Conservation (phyloP, 2,329 filamentous ascomycete species). For the Fusarium sp. region DNA sequence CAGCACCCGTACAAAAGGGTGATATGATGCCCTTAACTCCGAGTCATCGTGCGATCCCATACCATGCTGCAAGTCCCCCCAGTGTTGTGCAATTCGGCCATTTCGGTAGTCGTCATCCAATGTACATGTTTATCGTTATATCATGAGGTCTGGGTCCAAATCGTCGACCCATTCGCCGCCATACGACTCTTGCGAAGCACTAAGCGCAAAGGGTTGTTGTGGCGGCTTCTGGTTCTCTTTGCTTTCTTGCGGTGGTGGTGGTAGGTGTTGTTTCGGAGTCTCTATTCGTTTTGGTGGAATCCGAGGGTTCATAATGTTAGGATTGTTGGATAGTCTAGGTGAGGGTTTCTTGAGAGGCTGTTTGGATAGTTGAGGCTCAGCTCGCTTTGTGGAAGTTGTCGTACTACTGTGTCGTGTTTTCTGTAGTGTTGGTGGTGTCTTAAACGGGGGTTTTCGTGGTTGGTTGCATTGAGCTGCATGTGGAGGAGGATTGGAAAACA, state of each 20-base stretch:
- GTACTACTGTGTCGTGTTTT: background rate
- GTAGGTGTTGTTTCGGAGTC: background rate
- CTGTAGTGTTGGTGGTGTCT: background rate
- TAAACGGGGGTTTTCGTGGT: background rate
- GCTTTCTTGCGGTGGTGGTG: background rate
- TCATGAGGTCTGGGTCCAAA: constrained; percentile 45
- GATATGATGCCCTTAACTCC: constrained; percentile 6
- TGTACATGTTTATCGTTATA: constrained; percentile 26
- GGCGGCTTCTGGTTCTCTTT: constrained; percentile 42
- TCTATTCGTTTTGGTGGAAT: background rate
- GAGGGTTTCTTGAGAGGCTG: background rate
- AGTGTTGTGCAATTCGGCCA: background rate
- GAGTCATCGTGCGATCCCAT: background rate
- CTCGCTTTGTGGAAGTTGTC: background rate
- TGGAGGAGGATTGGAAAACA: background rate
- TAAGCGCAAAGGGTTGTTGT: constrained; percentile 9
- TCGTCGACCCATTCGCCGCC: constrained; percentile 53
- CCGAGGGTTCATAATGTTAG: background rate
- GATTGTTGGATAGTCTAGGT: background rate
- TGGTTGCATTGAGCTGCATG: background rate
- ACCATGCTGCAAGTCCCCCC: background rate
- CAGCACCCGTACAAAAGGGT: background rate
- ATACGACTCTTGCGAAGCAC: constrained; percentile 51
- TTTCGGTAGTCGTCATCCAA: constrained; percentile 9
- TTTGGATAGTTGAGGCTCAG: background rate